A percentile compares a stretch with the other conserved stretches of the same genome.
These are phyloP conservation scores for Nicotiana otophora DNA, from an alignment of 257 asterid species.

Conservation along the genomic window DNA sequence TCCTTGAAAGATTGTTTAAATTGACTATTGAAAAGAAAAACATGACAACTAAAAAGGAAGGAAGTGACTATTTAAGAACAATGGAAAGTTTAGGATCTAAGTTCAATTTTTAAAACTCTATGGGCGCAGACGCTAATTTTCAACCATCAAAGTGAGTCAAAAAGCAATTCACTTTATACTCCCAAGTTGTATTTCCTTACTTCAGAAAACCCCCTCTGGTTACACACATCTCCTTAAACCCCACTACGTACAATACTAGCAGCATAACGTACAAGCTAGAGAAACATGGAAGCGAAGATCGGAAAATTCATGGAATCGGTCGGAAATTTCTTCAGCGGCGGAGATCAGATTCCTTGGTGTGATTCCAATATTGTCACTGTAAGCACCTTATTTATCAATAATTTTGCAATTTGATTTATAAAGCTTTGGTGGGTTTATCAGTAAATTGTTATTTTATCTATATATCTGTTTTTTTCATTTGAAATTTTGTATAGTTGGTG, in stretches of 20 bases:
- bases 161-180: no score
- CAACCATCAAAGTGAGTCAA: no score
- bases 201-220: neutral
- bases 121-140: no score
- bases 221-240: neutral
- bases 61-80: no score
- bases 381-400: slow-evolving; percentile 14
- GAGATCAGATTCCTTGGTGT: slow-evolving; percentile 82
- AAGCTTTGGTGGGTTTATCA: neutral
- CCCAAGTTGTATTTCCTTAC: no score
- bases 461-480: neutral
- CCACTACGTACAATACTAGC: neutral
- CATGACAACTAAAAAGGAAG: no score
- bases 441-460: no score
- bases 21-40: no score
- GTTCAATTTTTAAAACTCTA: no score
- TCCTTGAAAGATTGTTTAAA: no score
- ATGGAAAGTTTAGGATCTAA: no score
- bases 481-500: neutral
- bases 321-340: slow-evolving; percentile 58
- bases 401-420: neutral
- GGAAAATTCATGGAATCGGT: slow-evolving; percentile 59
- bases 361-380: slow-evolving; percentile 60
- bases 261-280: neutral
- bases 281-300: slow-evolving; percentile 51